phyloP scores from a whole-genome alignment of 2,329 filamentous ascomycete genomes.

The Fusarium pilosicola region DNA sequence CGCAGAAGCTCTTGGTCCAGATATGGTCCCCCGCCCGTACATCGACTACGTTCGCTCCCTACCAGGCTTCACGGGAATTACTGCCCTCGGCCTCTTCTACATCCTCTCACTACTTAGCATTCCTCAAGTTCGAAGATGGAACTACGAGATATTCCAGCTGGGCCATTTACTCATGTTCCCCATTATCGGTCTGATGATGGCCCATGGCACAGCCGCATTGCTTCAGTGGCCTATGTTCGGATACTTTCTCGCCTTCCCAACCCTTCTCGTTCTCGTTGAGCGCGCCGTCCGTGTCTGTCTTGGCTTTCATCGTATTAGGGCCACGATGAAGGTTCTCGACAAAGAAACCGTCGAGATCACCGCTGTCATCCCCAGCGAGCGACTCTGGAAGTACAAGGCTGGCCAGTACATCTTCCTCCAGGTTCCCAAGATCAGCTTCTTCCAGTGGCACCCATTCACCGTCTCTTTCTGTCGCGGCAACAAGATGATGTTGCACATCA shows the following conservation, averaged over 20 bases:
- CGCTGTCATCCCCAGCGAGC: slow-evolving; percentile 57
- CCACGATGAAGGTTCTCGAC: slow-evolving; percentile 60
- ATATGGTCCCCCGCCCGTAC: slow-evolving; percentile 57
- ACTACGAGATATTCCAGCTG: slow-evolving; percentile 67
- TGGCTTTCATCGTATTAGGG: slow-evolving; percentile 60
- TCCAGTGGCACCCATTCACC: slow-evolving; percentile 70
- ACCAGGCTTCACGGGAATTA: slow-evolving; percentile 62
- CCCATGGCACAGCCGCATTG: slow-evolving; percentile 61
- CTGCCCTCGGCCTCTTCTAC: slow-evolving; percentile 61
- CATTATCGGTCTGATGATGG: slow-evolving; percentile 64
- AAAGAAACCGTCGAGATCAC: slow-evolving; percentile 63
- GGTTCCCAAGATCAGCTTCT: slow-evolving; percentile 61
- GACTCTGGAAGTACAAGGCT: slow-evolving; percentile 64
- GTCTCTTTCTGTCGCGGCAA: slow-evolving; percentile 64
- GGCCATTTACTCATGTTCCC: slow-evolving; percentile 68
- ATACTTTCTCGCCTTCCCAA: slow-evolving; percentile 65
- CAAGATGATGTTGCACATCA: slow-evolving; percentile 66
- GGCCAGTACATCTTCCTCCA: slow-evolving; percentile 68
- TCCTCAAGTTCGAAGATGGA: slow-evolving; percentile 60
- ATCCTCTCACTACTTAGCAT: slow-evolving; percentile 59
- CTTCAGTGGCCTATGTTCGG: slow-evolving; percentile 67
- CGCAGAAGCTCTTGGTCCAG: slow-evolving; percentile 55
- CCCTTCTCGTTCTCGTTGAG: slow-evolving; percentile 61
- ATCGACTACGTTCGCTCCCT: slow-evolving; percentile 57
- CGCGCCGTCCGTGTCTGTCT: slow-evolving; percentile 56